Base-by-base conservation (phyloP, 2,329 filamentous ascomycete genomes). In the Colletotrichum zoysiae region DNA sequence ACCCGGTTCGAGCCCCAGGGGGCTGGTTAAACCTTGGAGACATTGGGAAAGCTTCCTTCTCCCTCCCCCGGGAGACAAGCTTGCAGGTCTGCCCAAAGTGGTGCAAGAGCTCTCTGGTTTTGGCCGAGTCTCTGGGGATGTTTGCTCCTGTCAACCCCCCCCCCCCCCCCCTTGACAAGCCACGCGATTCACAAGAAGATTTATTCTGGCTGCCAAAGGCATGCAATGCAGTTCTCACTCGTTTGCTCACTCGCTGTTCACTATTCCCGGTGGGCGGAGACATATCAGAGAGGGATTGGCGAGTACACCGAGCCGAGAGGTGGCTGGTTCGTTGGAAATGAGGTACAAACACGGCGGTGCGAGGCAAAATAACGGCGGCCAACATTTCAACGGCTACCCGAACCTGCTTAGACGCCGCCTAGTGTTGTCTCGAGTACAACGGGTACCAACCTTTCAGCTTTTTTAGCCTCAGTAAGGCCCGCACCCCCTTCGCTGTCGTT, bases 301-400 rank as follows among this genome's bases (percentile, higher is more conserved):
- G 71, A 61, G 67, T 65, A 64, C 60, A 61, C 57, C 71, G 69
- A 72, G 72, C 60, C 65, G 67, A 71, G 53, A 59, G 46, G 67
- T 74, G 73, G 71, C 64, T 67, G 71, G 71, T 18, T 57, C 51
- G 63, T 66, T 64, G 71, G 71, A 74, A 74, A 74, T 74, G 68
- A 74, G 71, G 61, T 53, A 69, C 70, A 71, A 56, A 56, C 53
- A 56, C 53, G 53, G 53, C 42, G 44, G 46, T 56, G 48, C 59
- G 48, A 57, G 53, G 68, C 68, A 55, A 70, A 56, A 38, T n/a
- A 73, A 73, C 69, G 69, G 72, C 73, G 65, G 55, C 69, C 70
- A 73, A 70, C 72, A 56, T n/a, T 35, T 20, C 53, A 56, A 56
- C 53, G 72, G 72, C 72, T 72, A 55, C 72, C 60, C 67, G 68